Percentiles rank a stretch among this genome's conserved stretches.
phyloP scores from a whole-genome alignment of 75 land plant species.

The Sequoia sempervirens region DNA sequence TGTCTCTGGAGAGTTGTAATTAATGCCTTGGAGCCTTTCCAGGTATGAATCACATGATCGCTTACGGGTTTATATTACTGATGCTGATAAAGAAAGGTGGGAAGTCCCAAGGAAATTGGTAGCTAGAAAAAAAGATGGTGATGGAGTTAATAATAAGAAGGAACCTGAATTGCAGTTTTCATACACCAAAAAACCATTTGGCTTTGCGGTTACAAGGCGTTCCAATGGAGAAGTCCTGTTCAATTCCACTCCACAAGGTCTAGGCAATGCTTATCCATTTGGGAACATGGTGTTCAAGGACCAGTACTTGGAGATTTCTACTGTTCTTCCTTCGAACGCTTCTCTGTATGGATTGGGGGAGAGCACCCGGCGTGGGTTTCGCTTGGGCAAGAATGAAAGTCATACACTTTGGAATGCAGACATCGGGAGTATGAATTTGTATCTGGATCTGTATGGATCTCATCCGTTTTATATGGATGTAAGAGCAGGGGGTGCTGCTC shows the following conservation, averaged over 20 bases:
- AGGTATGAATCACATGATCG: slow-evolving; percentile 41
- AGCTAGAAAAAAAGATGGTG: slow-evolving; percentile 12
- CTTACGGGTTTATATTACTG: slow-evolving; percentile 42
- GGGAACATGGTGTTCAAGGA: slow-evolving; percentile 72
- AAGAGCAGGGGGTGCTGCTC: slow-evolving; percentile 45
- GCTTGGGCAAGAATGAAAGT: slow-evolving; percentile 41
- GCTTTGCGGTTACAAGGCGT: slow-evolving; percentile 56
- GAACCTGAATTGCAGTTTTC: slow-evolving; percentile 47
- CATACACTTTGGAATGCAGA: slow-evolving; percentile 50
- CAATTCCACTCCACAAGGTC: slow-evolving; percentile 26
- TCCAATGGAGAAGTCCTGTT: slow-evolving; percentile 63
- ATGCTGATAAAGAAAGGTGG: slow-evolving; percentile 42
- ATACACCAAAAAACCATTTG: slow-evolving; percentile 60
- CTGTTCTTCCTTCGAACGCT: slow-evolving; percentile 44
- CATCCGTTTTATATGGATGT: slow-evolving; percentile 70
- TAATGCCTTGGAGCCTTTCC: slow-evolving; percentile 1
- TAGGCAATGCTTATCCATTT: slow-evolving; percentile 6
- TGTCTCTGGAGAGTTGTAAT: neutral
- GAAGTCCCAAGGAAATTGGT: slow-evolving; percentile 44
- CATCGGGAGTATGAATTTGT: slow-evolving; percentile 13
- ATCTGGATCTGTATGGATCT: slow-evolving; percentile 34
- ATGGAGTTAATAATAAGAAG: neutral
- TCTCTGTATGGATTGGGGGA: slow-evolving; percentile 85
- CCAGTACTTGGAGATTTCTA: slow-evolving; percentile 83
- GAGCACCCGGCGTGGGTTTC: slow-evolving; percentile 67